Evolutionary conservation across 257 asterid genomes (phyloP).

Genomic region (Capsicum pubescens): DNA sequence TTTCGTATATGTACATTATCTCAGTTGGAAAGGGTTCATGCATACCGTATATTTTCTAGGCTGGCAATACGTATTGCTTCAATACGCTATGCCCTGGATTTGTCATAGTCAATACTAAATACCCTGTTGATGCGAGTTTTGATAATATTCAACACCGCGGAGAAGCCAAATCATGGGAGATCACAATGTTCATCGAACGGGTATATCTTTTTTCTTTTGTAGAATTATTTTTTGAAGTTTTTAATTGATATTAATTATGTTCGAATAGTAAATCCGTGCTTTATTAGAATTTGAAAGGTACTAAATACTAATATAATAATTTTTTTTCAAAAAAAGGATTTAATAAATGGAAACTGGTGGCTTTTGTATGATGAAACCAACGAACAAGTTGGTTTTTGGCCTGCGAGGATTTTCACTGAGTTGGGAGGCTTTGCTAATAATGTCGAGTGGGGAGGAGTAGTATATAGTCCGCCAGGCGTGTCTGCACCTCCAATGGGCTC

Average conservation of each 20-base stretch:
- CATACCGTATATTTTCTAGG: neutral
- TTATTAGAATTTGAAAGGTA: neutral
- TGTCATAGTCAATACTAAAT: neutral
- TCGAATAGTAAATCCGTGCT: neutral
- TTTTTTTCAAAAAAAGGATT: neutral
- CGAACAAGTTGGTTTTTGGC: conserved; percentile 17
- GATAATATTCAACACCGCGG: neutral
- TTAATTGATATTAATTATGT: neutral
- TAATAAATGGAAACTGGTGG: neutral
- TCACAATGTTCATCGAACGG: conserved; percentile 16
- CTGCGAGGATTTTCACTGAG: neutral
- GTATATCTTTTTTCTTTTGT: neutral
- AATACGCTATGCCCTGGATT: conserved; percentile 21
- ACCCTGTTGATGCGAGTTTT: neutral
- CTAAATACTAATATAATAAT: neutral
- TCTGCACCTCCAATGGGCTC: neutral
- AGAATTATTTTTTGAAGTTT: neutral
- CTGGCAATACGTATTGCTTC: conserved; percentile 21
- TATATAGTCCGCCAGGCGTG: neutral
- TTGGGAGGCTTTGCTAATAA: neutral
- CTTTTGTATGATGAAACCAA: neutral
- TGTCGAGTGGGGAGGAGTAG: neutral
- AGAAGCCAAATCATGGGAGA: neutral
- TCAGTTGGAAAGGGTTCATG: neutral
- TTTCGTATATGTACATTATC: neutral